Evolutionary conservation across 2,329 filamentous ascomycete species (phyloP).

Genomic region (Pseudocercospora eumusae): DNA sequence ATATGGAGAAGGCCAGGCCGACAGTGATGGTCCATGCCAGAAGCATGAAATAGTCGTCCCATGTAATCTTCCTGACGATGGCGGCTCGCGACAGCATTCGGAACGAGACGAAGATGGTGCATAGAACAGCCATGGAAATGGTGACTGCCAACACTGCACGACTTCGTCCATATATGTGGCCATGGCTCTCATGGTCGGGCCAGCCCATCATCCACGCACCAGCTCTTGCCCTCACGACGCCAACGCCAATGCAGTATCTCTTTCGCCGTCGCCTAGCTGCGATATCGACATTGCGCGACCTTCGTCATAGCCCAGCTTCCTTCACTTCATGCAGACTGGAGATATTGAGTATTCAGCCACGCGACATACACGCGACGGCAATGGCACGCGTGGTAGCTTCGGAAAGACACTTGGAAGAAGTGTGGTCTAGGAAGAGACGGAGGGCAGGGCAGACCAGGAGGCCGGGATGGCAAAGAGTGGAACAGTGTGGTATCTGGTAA

Average conservation of each 20-base stretch:
- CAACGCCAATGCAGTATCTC: constrained; percentile 9
- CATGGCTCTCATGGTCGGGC: constrained; percentile 29
- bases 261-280: constrained; percentile 8
- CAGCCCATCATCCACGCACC: constrained; percentile 19
- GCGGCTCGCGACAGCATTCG: constrained; percentile 71
- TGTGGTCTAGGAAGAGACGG: neutral
- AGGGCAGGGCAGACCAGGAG: neutral
- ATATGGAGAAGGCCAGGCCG: constrained; percentile 67
- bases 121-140: constrained; percentile 66
- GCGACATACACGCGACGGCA: neutral
- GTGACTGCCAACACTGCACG: constrained; percentile 67
- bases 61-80: constrained; percentile 70
- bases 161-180: constrained; percentile 37
- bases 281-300: constrained; percentile 12
- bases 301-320: neutral
- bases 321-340: neutral
- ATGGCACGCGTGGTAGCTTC: neutral
- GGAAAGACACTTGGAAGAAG: neutral
- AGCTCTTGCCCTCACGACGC: constrained; percentile 7
- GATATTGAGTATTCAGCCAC: neutral
- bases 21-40: constrained; percentile 74
- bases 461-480: constrained; percentile 1
- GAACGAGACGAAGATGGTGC: constrained; percentile 72
- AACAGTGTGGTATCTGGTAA: constrained; percentile 6
- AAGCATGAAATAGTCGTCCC: constrained; percentile 81